Percentiles rank a stretch among this genome's conserved stretches.
phyloP scores from a whole-genome alignment of 768 basidiomycete genomes.

The Flagelloscypha sp. region DNA sequence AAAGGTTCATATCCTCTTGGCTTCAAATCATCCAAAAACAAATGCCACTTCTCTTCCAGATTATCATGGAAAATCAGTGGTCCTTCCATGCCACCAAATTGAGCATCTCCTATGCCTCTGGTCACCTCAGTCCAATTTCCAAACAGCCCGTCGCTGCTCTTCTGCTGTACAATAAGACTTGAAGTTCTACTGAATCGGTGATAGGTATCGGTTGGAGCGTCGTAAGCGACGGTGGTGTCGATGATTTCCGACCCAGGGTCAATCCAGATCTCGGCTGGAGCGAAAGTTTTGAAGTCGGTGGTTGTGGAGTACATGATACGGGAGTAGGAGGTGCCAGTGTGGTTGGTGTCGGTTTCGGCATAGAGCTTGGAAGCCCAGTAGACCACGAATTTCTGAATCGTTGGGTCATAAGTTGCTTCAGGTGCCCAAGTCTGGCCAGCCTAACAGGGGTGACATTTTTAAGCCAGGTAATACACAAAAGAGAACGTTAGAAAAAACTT shows the following conservation, averaged over 20 bases:
- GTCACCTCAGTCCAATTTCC: constrained; percentile 12
- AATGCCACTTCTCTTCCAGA: constrained; percentile 10
- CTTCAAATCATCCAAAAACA: constrained; percentile 10
- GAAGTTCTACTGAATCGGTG: constrained; percentile 14
- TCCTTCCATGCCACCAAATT: constrained; percentile 12
- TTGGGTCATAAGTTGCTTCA: constrained; percentile 12
- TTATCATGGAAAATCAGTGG: constrained; percentile 12
- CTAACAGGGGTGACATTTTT: too few relatives aligned
- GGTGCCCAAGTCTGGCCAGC: constrained; percentile 15
- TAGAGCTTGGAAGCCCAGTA: constrained; percentile 14
- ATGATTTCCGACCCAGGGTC: constrained; percentile 11
- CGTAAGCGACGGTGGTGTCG: constrained; percentile 13
- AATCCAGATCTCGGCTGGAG: constrained; percentile 13
- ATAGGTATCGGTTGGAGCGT: constrained; percentile 11
- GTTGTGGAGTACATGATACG: constrained; percentile 13
- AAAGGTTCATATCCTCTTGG: constrained; percentile 12
- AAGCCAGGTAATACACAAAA: not conserved
- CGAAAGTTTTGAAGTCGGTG: constrained; percentile 14
- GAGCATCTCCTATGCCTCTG: constrained; percentile 9
- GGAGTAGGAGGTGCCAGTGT: constrained; percentile 10
- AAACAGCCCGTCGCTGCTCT: constrained; percentile 9
- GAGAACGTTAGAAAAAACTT: not conserved
- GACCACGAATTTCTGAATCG: constrained; percentile 11
- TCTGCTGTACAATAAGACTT: constrained; percentile 9
- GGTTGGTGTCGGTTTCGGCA: constrained; percentile 9